These are phyloP conservation scores for Lentinula sp. DNA, from an alignment of 768 basidiomycete species.

Conservation along the genomic window DNA sequence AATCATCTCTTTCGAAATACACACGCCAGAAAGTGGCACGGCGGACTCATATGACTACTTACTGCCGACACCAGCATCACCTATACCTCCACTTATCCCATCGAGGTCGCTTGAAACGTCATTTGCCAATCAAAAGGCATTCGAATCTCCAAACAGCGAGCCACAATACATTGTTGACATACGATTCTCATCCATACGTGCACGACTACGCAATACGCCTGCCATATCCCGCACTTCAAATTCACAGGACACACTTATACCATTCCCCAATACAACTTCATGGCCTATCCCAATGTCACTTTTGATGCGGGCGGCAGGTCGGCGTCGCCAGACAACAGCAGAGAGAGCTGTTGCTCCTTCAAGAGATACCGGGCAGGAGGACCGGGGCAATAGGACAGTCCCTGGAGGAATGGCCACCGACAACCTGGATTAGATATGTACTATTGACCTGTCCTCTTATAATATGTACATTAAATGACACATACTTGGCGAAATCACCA, in stretches of 20 bases:
- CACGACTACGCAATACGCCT: slow-evolving; percentile 51
- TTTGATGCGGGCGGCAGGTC: slow-evolving; percentile 28
- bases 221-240: slow-evolving; percentile 23
- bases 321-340: slow-evolving; percentile 45
- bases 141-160: slow-evolving; percentile 14
- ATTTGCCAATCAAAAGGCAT: background rate
- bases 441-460: slow-evolving; percentile 10
- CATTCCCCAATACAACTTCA: slow-evolving; percentile 56
- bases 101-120: slow-evolving; percentile 9
- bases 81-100: slow-evolving; percentile 11
- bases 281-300: slow-evolving; percentile 23
- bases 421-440: slow-evolving; percentile 12
- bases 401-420: slow-evolving; percentile 31
- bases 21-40: slow-evolving; percentile 31
- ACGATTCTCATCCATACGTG: slow-evolving; percentile 44
- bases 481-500: slow-evolving; percentile 16
- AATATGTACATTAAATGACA: background rate
- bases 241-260: slow-evolving; percentile 31
- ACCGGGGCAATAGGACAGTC: slow-evolving; percentile 14
- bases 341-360: slow-evolving; percentile 23
- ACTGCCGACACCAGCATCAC: slow-evolving; percentile 17
- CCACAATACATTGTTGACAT: slow-evolving; percentile 57
- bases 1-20: slow-evolving; percentile 63
- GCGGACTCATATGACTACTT: slow-evolving; percentile 23
- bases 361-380: slow-evolving; percentile 11